Evolutionary conservation across 2,329 filamentous ascomycete genomes (phyloP).

Genomic region (Xylaria sp.): DNA sequence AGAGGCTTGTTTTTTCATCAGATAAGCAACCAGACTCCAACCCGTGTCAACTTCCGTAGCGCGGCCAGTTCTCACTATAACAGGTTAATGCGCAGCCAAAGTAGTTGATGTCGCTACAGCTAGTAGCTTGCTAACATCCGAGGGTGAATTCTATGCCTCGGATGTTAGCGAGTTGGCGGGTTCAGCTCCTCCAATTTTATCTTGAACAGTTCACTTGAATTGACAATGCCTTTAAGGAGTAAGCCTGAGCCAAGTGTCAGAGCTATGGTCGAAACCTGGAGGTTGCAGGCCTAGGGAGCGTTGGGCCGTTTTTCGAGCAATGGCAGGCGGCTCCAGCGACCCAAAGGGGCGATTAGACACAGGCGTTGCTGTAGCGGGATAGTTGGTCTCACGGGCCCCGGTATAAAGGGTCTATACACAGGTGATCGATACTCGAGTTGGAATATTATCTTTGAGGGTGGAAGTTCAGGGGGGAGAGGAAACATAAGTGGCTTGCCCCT

Average conservation of each 20-base stretch:
- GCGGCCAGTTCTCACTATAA: slow-evolving; percentile 20
- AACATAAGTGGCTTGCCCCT: too few species aligned
- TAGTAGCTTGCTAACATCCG: slow-evolving; percentile 64
- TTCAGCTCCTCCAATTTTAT: not conserved
- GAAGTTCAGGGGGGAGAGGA: too few species aligned
- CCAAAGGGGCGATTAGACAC: too few species aligned
- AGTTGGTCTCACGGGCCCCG: too few species aligned
- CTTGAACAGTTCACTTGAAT: too few species aligned
- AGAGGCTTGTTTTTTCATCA: slow-evolving; percentile 52
- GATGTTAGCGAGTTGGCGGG: slow-evolving; percentile 3
- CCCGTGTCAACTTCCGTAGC: not conserved
- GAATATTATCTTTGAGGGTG: too few species aligned
- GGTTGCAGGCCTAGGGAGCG: slow-evolving; percentile 72
- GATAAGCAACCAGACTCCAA: not conserved
- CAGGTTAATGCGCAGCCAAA: slow-evolving; percentile 61
- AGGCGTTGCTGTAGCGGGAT: too few species aligned
- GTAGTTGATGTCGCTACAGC: slow-evolving; percentile 63
- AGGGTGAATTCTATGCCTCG: slow-evolving; percentile 57
- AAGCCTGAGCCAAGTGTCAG: slow-evolving; percentile 76
- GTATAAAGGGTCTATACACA: too few species aligned
- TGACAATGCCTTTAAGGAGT: too few species aligned
- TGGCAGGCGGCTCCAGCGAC: too few species aligned
- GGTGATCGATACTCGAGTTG: too few species aligned
- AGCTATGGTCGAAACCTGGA: slow-evolving; percentile 74
- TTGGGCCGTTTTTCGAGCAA: slow-evolving; percentile 71